A percentile compares a stretch with the other conserved stretches of the same genome.
phyloP scores from a whole-genome alignment of 208 protist species.

The Jaenimonas drosophilae region DNA sequence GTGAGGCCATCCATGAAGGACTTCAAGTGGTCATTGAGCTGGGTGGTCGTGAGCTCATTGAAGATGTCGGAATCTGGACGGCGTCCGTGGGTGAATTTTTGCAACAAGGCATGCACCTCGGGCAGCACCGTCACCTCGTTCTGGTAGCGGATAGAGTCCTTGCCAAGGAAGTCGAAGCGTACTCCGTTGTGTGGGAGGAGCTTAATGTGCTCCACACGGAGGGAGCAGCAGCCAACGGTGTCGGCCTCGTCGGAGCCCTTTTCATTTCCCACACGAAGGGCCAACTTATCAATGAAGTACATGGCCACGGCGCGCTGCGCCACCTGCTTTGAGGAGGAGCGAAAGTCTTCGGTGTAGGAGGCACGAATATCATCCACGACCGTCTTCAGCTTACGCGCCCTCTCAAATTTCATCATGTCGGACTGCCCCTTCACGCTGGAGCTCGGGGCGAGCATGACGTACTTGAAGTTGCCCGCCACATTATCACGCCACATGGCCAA shows the following conservation, averaged over 20 bases:
- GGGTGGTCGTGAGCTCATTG: conserved; percentile 81
- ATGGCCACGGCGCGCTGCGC: conserved; percentile 95
- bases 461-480: conserved; percentile 92
- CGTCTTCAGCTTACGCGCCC: conserved; percentile 92
- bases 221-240: conserved; percentile 98
- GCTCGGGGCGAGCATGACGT: conserved; percentile 94
- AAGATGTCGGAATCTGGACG: conserved; percentile 89
- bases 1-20: conserved; percentile 94
- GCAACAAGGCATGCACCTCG: conserved; percentile 90
- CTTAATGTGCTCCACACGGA: conserved; percentile 96
- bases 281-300: conserved; percentile 98
- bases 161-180: conserved; percentile 98
- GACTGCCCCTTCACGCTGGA: conserved; percentile 94
- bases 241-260: conserved; percentile 97
- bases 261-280: conserved; percentile 98
- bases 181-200: conserved; percentile 57
- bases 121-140: conserved; percentile 89
- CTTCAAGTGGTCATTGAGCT: conserved; percentile 97
- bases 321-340: conserved; percentile 27
- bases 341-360: conserved; percentile 89
- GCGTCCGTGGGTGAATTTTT: conserved; percentile 82
- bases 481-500: conserved; percentile 96
- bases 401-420: conserved; percentile 98
- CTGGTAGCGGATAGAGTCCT: conserved; percentile 97
- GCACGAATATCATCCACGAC: conserved; percentile 91